These are phyloP conservation scores for Aspergillus clavatus DNA, from an alignment of 2,329 filamentous ascomycete species.

Conservation along the genomic window DNA sequence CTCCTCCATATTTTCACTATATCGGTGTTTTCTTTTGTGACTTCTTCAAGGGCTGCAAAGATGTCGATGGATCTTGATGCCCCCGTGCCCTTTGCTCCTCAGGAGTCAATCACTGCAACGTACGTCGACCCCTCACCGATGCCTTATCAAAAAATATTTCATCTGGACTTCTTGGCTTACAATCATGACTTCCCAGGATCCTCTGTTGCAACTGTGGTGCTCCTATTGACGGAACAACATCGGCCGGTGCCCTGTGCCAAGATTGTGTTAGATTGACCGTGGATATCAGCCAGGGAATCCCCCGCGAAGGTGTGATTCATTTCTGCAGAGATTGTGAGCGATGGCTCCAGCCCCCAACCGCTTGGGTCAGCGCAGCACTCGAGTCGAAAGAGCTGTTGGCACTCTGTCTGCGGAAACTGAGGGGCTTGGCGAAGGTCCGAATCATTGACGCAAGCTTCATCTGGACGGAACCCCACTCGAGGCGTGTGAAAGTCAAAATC, in stretches of 20 bases:
- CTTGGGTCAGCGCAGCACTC: constrained; percentile 77
- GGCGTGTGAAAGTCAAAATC: constrained; percentile 88
- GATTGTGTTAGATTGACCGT: constrained; percentile 93
- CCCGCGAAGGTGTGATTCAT: constrained; percentile 82
- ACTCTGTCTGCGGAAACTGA: constrained; percentile 81
- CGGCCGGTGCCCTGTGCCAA: constrained; percentile 84
- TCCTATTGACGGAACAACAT: constrained; percentile 84
- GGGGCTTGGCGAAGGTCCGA: constrained; percentile 80
- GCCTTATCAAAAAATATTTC: constrained; percentile 4
- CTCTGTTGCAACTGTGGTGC: constrained; percentile 97
- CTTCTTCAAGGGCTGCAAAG: constrained; percentile 6
- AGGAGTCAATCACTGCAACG: constrained; percentile 50
- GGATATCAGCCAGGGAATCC: constrained; percentile 88
- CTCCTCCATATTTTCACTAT: neutral
- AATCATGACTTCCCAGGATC: constrained; percentile 53
- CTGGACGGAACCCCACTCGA: constrained; percentile 96
- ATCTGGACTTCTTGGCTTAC: constrained; percentile 14
- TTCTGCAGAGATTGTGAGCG: constrained; percentile 92
- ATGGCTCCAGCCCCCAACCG: constrained; percentile 81
- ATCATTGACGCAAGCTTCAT: constrained; percentile 96
- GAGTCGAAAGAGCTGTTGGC: constrained; percentile 92
- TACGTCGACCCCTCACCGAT: constrained; percentile 29
- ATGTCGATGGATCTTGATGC: constrained; percentile 55
- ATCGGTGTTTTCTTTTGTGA: neutral
- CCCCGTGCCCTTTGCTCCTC: constrained; percentile 47